These are phyloP conservation scores for Rhypophila decipiens DNA, from an alignment of 495 filamentous ascomycete species.

Conservation along the genomic window DNA sequence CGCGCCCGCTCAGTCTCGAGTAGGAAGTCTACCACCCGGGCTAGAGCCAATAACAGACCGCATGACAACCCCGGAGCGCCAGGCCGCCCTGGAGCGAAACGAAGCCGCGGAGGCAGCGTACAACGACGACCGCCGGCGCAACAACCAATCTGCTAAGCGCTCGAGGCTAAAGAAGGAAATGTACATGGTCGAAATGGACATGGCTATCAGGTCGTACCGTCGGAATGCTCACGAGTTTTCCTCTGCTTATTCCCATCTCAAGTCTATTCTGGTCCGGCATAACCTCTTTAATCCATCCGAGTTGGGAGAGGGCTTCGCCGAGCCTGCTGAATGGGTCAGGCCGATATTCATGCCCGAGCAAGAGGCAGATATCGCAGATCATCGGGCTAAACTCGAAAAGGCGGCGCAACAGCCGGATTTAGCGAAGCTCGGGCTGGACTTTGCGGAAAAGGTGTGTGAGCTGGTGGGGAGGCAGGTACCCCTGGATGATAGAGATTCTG, in stretches of 20 bases:
- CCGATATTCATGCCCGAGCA: neutral
- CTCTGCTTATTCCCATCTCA: neutral
- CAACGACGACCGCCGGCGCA: neutral
- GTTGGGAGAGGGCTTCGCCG: neutral
- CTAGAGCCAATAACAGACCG: too few relatives aligned
- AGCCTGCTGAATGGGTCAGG: conserved; percentile 1
- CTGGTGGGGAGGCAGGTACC: neutral
- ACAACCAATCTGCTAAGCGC: conserved; percentile 6
- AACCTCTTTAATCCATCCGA: too few relatives aligned
- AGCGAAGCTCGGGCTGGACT: neutral
- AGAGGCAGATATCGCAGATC: neutral
- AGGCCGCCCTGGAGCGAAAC: neutral
- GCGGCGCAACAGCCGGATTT: neutral
- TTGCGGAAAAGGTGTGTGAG: neutral
- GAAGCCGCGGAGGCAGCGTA: neutral
- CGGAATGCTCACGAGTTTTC: conserved; percentile 3
- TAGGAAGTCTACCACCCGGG: too few relatives aligned
- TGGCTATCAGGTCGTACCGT: conserved; percentile 1
- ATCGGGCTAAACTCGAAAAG: conserved; percentile 1
- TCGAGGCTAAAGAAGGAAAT: conserved; percentile 2
- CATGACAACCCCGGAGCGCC: neutral
- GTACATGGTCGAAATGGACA: conserved; percentile 7
- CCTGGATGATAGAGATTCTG: neutral
- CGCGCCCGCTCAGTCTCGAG: too few relatives aligned
- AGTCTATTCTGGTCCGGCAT: too few relatives aligned